Percentiles rank a stretch among this genome's conserved stretches.
Evolutionary conservation across 164 flowering plant genomes (phyloP).

Genomic region (grape (Vitis vinifera)): ASM3070453v1 NC_081818.1:7253501-7254000

Average conservation of each 20-base stretch:
- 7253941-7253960: too few relatives aligned
- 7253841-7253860: too few relatives aligned
- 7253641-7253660: conserved; percentile 57
- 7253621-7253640: conserved; percentile 57
- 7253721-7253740: conserved; percentile 26
- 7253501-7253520: conserved; percentile 53
- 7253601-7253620: conserved; percentile 53
- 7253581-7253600: conserved; percentile 47
- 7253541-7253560: conserved; percentile 34
- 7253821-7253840: too few relatives aligned
- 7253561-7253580: conserved; percentile 46
- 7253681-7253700: conserved; percentile 47
- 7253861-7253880: too few relatives aligned
- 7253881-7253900: too few relatives aligned
- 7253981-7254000: too few relatives aligned
- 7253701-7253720: conserved; percentile 42
- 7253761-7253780: conserved; percentile 16
- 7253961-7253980: too few relatives aligned
- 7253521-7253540: conserved; percentile 50
- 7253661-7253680: conserved; percentile 54
- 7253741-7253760: conserved; percentile 32
- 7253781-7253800: too few relatives aligned
- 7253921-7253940: too few relatives aligned
- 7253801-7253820: too few relatives aligned
- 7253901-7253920: too few relatives aligned